Conservation (phyloP, 352 stramenopile species). For the Halophytophthora polymorphica region DNA sequence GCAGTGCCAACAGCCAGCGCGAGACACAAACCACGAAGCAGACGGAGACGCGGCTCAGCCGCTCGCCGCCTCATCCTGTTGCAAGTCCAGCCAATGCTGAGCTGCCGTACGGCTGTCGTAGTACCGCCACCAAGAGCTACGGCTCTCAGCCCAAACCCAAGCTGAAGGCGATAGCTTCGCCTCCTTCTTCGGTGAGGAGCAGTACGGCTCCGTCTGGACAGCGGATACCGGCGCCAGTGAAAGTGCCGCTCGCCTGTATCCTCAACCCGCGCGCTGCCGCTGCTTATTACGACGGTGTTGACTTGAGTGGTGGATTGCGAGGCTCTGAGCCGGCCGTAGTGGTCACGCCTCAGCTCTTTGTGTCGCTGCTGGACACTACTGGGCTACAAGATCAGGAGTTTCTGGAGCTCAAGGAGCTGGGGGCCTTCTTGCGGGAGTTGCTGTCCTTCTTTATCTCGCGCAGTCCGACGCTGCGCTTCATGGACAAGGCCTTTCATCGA, state of each 20-base stretch:
- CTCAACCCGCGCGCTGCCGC: conserved; percentile 11
- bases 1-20: conserved; percentile 18
- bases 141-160: conserved; percentile 8
- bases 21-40: conserved; percentile 10
- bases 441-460: conserved; percentile 53
- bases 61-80: conserved; percentile 19
- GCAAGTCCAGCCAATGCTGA: conserved; percentile 1
- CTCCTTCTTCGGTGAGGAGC: conserved; percentile 6
- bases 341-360: conserved; percentile 44
- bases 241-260: conserved; percentile 24
- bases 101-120: conserved; percentile 20
- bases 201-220: conserved; percentile 1
- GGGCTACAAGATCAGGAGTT: conserved; percentile 42
- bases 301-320: conserved; percentile 1
- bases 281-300: conserved; percentile 10
- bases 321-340: conserved; percentile 8
- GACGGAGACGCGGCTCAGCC: conserved; percentile 19
- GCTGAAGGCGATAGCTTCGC: not conserved
- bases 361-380: conserved; percentile 31
- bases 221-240: conserved; percentile 14
- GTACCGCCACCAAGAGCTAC: conserved; percentile 8
- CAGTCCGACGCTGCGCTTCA: conserved; percentile 45
- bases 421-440: conserved; percentile 46
- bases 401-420: conserved; percentile 39
- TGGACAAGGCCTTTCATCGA: conserved; percentile 62